Evolutionary conservation across 495 filamentous ascomycete genomes (phyloP), one percentile per base, ranked within the genome.

Genomic region (Aspergillus ostianus): DNA sequence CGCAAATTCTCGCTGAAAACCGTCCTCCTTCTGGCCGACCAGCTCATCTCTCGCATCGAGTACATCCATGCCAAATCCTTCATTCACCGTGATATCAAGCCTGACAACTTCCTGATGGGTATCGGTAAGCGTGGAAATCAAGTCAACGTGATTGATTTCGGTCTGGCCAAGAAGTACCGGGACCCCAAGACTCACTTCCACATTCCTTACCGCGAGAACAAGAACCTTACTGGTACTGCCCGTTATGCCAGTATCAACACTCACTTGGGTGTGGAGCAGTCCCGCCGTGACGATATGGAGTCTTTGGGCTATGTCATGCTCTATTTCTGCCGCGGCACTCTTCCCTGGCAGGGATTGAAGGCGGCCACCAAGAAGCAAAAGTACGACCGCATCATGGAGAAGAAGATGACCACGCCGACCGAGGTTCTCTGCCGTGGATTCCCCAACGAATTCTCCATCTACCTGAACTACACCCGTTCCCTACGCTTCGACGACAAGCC

Each of bases 301-400:
- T 99, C 94, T 44, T 85, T 99, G 45, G 94, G 94, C 67, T 99
- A 99, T 66, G 94, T 99, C 61, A 99, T 99, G 95, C 87, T 99
- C 51, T 99, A 99, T 82, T 99, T 99, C 82, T 98, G 95, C 84
- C 95, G 95, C 72, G 94, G 94, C 50, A 97, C 93, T 56, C 92
- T 99, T 52, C 94, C 95, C 59, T 99, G 95, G 95, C 95, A 99
- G 80, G 95, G 95, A 45, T 83, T 99, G 51, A 99, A 99, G 86
- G 95, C 95, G 82, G 95, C 95, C 65, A 99, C 95, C 55, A 98
- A 99, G 86, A 98, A 99, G 88, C 94, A 99, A 82, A 99, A 98
- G 79, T 98, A 99, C 70, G 95, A 99, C 78, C 88, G 95, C 54
- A 99, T 99, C 78, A 99, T 98, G 95, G 95, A 99, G 84, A 99